Conservation (phyloP, 495 filamentous ascomycete genomes). For the Barbatosphaeria neglecta region DNA sequence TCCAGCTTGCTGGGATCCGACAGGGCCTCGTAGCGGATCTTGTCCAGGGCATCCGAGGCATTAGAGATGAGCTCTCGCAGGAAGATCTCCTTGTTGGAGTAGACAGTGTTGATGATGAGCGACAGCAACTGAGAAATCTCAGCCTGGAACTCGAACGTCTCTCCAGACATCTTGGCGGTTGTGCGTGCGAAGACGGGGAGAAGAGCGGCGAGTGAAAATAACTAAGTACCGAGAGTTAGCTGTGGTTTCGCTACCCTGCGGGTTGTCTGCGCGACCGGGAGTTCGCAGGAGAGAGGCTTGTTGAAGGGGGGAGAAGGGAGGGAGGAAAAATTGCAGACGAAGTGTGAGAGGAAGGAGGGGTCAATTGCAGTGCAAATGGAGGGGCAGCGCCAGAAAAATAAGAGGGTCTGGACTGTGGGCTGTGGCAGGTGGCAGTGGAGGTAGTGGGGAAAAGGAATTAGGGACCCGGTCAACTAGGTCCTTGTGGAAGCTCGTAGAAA, state of each 20-base stretch:
- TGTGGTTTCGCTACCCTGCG: not conserved
- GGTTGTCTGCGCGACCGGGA: too few species aligned
- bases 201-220: not conserved
- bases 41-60: conserved; percentile 95
- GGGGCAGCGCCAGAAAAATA: too few species aligned
- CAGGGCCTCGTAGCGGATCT: conserved; percentile 97
- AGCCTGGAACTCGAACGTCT: conserved; percentile 99
- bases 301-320: not conserved
- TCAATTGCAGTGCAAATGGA: not conserved
- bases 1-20: conserved; percentile 97
- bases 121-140: conserved; percentile 99
- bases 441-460: not conserved
- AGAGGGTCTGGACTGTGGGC: not conserved
- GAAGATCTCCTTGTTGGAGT: conserved; percentile 99
- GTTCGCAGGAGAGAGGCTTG: not conserved
- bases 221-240: not conserved
- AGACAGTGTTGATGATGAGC: conserved; percentile 99
- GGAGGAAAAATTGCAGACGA: not conserved
- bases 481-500: not conserved
- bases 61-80: conserved; percentile 96
- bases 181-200: too few species aligned
- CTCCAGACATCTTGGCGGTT: conserved; percentile 55
- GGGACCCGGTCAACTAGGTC: not conserved
- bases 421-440: too few species aligned
- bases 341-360: not conserved